Conservation (phyloP, 306 rosid species). For the Quillaja saponaria region DNA sequence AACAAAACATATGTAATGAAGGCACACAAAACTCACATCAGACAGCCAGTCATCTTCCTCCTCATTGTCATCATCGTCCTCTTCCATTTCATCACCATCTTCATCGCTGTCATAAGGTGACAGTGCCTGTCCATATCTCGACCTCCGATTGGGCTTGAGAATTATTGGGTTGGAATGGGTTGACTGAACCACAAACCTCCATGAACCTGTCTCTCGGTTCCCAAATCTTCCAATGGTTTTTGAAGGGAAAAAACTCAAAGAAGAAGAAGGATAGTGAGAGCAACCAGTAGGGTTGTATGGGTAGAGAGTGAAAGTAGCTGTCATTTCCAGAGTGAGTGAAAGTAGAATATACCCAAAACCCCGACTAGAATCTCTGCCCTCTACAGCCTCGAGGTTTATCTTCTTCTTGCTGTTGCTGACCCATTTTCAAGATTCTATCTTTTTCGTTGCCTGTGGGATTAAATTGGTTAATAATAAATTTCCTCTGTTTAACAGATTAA, state of each 20-base stretch:
- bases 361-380: conserved; percentile 1
- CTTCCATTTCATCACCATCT: conserved; percentile 35
- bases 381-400: too few relatives aligned
- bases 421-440: too few relatives aligned
- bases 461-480: too few relatives aligned
- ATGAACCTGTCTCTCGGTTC: conserved; percentile 15
- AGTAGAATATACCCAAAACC: conserved; percentile 81
- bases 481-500: too few relatives aligned
- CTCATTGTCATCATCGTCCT: conserved; percentile 24
- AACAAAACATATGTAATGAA: not conserved
- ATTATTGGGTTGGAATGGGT: conserved; percentile 77
- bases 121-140: conserved; percentile 52
- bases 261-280: conserved; percentile 25
- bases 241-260: conserved; percentile 18
- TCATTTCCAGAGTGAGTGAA: conserved; percentile 39
- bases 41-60: conserved; percentile 44
- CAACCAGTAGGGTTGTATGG: conserved; percentile 36
- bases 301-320: conserved; percentile 36
- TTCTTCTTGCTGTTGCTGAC: too few relatives aligned
- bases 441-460: not conserved
- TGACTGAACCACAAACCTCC: conserved; percentile 49
- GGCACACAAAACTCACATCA: conserved; percentile 50
- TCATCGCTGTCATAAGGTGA: conserved; percentile 58
- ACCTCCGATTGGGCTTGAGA: conserved; percentile 68
- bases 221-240: conserved; percentile 4